phyloP scores from a whole-genome alignment of 805 yeast genomes.

The Hemisphaericaspora nanyangensis region DNA sequence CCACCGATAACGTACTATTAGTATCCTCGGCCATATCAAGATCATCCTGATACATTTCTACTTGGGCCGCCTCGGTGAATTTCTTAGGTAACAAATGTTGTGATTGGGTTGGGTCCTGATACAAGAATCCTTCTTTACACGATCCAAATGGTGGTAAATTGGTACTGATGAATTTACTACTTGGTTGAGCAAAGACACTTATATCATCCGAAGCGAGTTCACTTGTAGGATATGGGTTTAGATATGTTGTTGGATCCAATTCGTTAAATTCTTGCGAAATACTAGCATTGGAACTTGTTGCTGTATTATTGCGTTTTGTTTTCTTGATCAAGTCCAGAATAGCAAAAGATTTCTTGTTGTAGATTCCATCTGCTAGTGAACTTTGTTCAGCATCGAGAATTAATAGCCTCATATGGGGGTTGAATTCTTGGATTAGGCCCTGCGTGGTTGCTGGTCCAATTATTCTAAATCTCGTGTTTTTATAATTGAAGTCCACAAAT shows the following conservation, averaged over 20 bases:
- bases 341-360: slow-evolving; percentile 29
- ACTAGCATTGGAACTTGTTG: background rate
- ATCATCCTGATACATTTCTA: slow-evolving; percentile 33
- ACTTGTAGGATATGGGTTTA: slow-evolving; percentile 31
- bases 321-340: slow-evolving; percentile 19
- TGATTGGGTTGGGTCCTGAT: slow-evolving; percentile 7
- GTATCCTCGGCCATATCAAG: slow-evolving; percentile 7
- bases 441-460: slow-evolving; percentile 32
- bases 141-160: slow-evolving; percentile 38
- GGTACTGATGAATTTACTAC: slow-evolving; percentile 18
- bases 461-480: slow-evolving; percentile 34
- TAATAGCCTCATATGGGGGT: slow-evolving; percentile 30
- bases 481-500: slow-evolving; percentile 36
- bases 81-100: slow-evolving; percentile 28
- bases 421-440: slow-evolving; percentile 25
- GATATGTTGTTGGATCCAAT: slow-evolving; percentile 11
- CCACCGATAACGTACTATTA: slow-evolving; percentile 29
- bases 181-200: background rate
- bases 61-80: slow-evolving; percentile 29
- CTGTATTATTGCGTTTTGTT: slow-evolving; percentile 1
- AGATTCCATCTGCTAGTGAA: slow-evolving; percentile 31
- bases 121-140: slow-evolving; percentile 26
- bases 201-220: slow-evolving; percentile 3
- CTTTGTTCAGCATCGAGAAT: slow-evolving; percentile 32
- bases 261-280: slow-evolving; percentile 3